phyloP scores from a whole-genome alignment of 257 asterid species.

The Penstemon davidsonii region DNA sequence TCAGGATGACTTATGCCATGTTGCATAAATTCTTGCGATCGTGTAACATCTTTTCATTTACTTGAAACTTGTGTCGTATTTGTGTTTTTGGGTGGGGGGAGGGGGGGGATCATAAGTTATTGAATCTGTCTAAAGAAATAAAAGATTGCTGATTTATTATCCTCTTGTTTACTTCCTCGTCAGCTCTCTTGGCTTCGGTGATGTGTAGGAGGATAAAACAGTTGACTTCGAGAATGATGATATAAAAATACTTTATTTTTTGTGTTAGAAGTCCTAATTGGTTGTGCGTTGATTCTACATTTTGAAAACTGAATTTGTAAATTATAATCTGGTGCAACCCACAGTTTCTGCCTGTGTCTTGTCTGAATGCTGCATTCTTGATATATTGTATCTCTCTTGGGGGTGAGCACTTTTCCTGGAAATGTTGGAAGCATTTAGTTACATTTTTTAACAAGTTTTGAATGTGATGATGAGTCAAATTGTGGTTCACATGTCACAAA shows the following conservation, averaged over 20 bases:
- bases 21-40: background rate
- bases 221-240: conserved; percentile 8
- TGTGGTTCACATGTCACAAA: background rate
- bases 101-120: background rate
- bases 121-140: background rate
- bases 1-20: background rate
- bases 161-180: background rate
- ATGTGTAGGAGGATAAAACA: background rate
- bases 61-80: background rate
- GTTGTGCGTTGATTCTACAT: background rate
- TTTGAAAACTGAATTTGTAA: background rate
- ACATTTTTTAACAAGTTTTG: background rate
- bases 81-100: background rate
- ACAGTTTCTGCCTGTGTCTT: background rate
- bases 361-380: background rate
- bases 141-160: background rate
- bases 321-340: background rate
- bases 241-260: background rate
- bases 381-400: background rate
- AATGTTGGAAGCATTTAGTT: no score
- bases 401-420: background rate
- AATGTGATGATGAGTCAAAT: background rate
- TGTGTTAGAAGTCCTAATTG: background rate
- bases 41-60: background rate
- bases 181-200: background rate